Percentiles rank a stretch among this genome's conserved stretches.
Evolutionary conservation across 257 asterid genomes (phyloP).

Genomic region (Catharanthus roseus): DNA sequence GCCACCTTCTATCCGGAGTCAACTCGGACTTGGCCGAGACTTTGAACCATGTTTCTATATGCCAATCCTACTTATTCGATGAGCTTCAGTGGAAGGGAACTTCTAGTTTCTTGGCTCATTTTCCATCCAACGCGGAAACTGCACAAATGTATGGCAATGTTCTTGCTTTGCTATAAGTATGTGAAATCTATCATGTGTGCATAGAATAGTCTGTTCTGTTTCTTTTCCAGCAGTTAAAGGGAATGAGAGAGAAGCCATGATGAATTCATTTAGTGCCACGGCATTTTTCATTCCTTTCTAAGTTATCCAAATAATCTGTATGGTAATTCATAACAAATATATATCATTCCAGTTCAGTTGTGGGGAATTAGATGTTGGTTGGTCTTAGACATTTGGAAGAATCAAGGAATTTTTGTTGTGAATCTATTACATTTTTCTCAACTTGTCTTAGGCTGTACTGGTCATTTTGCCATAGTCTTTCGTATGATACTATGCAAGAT

Average conservation of each 20-base stretch:
- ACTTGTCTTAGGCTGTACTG: not conserved
- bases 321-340: not conserved
- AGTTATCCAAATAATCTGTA: too few relatives aligned
- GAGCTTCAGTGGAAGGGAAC: not conserved
- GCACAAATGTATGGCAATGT: not conserved
- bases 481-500: not conserved
- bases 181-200: not conserved
- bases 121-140: not conserved
- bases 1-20: too few relatives aligned
- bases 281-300: not conserved
- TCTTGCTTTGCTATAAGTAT: not conserved
- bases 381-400: not conserved
- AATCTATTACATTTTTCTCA: not conserved
- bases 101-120: too few relatives aligned
- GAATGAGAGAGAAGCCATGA: not conserved
- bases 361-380: not conserved
- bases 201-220: not conserved
- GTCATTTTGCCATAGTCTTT: not conserved
- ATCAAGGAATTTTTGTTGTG: too few relatives aligned
- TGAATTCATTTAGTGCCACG: not conserved
- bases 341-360: not conserved
- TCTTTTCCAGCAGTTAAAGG: not conserved
- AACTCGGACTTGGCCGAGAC: too few relatives aligned
- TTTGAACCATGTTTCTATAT: too few relatives aligned
- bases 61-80: too few relatives aligned